phyloP scores from a whole-genome alignment of 495 filamentous ascomycete species.

The Pyrenula massariospora region DNA sequence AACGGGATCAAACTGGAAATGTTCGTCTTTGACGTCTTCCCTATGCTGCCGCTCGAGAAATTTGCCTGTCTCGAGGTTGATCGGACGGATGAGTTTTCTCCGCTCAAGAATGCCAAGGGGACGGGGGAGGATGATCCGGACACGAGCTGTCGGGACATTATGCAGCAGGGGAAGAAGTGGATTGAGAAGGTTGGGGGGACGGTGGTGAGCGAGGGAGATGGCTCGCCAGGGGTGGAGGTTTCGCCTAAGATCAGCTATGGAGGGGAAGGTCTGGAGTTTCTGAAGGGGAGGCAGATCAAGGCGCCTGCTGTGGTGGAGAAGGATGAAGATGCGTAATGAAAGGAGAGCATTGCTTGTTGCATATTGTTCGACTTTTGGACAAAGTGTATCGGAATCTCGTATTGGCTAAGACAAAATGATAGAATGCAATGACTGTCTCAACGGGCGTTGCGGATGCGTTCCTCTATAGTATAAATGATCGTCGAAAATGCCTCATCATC shows the following conservation, averaged over 20 bases:
- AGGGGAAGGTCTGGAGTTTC: conserved; percentile 77
- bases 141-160: conserved; percentile 79
- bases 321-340: conserved; percentile 21
- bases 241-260: conserved; percentile 91
- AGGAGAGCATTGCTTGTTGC: not conserved
- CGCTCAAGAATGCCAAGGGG: conserved; percentile 88
- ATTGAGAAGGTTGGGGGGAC: conserved; percentile 63
- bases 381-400: too few species aligned
- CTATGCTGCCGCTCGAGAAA: conserved; percentile 70
- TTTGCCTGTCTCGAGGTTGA: conserved; percentile 94
- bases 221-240: conserved; percentile 69
- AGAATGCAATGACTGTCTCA: not conserved
- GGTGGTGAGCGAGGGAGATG: conserved; percentile 56
- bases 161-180: conserved; percentile 81
- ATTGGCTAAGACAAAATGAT: too few species aligned
- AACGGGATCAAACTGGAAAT: conserved; percentile 99
- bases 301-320: conserved; percentile 68
- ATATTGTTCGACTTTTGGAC: not conserved
- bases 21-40: conserved; percentile 98
- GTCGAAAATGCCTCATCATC: not conserved
- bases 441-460: too few species aligned
- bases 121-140: conserved; percentile 90
- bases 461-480: not conserved
- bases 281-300: conserved; percentile 62
- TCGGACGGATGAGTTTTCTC: conserved; percentile 96